Evolutionary conservation across 1,139 yeast species (phyloP), one percentile per base, ranked within the genome.

Genomic region (Magnusiomyces suaveolens): DNA sequence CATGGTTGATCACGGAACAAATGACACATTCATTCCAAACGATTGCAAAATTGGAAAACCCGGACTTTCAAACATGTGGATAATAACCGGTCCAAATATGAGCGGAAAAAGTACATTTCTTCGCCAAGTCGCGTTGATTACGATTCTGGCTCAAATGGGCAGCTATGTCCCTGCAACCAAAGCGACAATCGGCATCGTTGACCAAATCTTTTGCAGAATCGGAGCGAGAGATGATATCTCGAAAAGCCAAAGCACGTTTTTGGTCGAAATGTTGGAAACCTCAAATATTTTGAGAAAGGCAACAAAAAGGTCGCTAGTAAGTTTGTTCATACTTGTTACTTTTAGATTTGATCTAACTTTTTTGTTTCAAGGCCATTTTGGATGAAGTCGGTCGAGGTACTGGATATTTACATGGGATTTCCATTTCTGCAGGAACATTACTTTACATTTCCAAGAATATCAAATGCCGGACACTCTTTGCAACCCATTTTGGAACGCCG

Each of bases 331-430:
- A 4, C 4, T 41, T 41, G 18, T 29, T 29, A 8, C 12, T 29
- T 29, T 29, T 29, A 12, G n/a, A n/a, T n/a, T n/a, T n/a, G n/a
- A n/a, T n/a, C n/a, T n/a, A n/a, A n/a, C n/a, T n/a, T n/a, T n/a
- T n/a, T n/a, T n/a, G n/a, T n/a, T n/a, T n/a, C n/a, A n/a, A 47
- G 59, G 96, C 96, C 0, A 85, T 92, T 36, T 80, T 92, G 49
- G 98, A 92, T 70, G 98, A 92, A 63, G 83, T 92, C n/a, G 98
- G 98, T 0, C 75, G 98, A 58, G 98, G 98, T 0, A 92, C 98
- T 0, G 86, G 96, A 59, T 85, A 90, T 0, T 74, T 75, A 54
- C 98, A 92, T 69, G 97, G 98, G 0, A 74, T 88, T 4, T 87
- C 97, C 0, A 83, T 92, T 56, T 97, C 98, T 0, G 89, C 77